Percentiles rank a stretch among this genome's conserved stretches.
These are phyloP conservation scores for Russula sp. DNA, from an alignment of 768 basidiomycete species.

Conservation along the genomic window DNA sequence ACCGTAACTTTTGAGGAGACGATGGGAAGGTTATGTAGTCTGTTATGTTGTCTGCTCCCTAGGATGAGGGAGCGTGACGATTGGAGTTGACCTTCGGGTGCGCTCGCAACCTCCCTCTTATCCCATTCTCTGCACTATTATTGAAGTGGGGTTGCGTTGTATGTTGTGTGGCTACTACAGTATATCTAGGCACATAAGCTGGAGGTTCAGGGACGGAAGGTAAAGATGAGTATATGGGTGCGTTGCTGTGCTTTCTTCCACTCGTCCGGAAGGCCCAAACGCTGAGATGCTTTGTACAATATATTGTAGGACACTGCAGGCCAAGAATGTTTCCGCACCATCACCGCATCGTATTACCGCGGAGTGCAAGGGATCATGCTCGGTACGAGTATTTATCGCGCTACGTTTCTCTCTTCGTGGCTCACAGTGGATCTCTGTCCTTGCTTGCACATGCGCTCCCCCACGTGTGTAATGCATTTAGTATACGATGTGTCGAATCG, in stretches of 20 bases:
- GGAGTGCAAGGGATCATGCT: constrained; percentile 82
- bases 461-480: constrained; percentile 34
- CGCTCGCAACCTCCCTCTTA: constrained; percentile 34
- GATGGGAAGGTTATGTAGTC: too few species aligned
- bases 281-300: neutral
- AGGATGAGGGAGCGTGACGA: constrained; percentile 85
- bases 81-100: constrained; percentile 82
- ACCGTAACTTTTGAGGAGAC: too few species aligned
- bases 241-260: constrained; percentile 31
- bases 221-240: constrained; percentile 97
- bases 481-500: constrained; percentile 95
- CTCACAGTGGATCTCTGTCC: neutral
- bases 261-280: neutral
- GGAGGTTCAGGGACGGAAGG: constrained; percentile 73
- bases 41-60: too few species aligned
- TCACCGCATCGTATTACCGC: constrained; percentile 93
- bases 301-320: constrained; percentile 83
- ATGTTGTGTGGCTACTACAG: too few species aligned
- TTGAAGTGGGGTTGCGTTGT: too few species aligned
- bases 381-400: constrained; percentile 41
- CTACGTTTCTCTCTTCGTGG: neutral
- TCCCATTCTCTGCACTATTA: too few species aligned
- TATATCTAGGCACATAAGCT: neutral
- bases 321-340: constrained; percentile 93
- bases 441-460: too few species aligned